Conservation (phyloP, 129 eudicot genomes). For the Oenanthe sinensis region DNA sequence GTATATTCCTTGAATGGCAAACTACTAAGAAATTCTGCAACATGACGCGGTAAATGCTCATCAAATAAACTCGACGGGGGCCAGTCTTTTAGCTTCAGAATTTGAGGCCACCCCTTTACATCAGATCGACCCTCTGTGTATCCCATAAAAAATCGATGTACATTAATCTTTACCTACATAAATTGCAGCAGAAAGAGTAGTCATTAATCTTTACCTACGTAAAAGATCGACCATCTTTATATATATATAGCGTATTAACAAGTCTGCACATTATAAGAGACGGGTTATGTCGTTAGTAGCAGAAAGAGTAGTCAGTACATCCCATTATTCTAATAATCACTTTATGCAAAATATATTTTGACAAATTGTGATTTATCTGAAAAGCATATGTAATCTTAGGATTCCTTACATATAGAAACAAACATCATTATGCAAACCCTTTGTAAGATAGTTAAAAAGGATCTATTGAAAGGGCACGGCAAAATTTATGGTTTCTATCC, state of each 20-base stretch:
- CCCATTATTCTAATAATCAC: background rate
- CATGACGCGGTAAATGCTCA: slow-evolving; percentile 25
- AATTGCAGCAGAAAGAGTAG: no score
- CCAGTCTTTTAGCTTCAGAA: slow-evolving; percentile 28
- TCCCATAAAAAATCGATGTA: slow-evolving; percentile 18
- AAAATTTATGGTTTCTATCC: background rate
- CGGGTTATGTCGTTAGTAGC: background rate
- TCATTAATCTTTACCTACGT: slow-evolving; percentile 9
- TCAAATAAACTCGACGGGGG: slow-evolving; percentile 21
- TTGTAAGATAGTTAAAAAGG: no score
- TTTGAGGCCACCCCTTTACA: slow-evolving; percentile 17
- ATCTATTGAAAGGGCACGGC: background rate
- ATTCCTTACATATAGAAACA: background rate
- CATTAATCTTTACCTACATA: slow-evolving; percentile 10
- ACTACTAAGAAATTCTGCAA: slow-evolving; percentile 19
- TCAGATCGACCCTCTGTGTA: slow-evolving; percentile 11
- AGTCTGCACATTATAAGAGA: background rate
- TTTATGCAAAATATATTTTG: background rate
- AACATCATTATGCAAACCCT: background rate
- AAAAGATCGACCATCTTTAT: background rate
- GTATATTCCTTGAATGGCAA: slow-evolving; percentile 30
- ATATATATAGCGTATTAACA: background rate
- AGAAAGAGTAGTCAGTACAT: background rate
- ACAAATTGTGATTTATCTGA: background rate
- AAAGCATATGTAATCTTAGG: background rate